Conservation (phyloP, 2,329 filamentous ascomycete genomes). For the Podosphaera aphanis region DNA sequence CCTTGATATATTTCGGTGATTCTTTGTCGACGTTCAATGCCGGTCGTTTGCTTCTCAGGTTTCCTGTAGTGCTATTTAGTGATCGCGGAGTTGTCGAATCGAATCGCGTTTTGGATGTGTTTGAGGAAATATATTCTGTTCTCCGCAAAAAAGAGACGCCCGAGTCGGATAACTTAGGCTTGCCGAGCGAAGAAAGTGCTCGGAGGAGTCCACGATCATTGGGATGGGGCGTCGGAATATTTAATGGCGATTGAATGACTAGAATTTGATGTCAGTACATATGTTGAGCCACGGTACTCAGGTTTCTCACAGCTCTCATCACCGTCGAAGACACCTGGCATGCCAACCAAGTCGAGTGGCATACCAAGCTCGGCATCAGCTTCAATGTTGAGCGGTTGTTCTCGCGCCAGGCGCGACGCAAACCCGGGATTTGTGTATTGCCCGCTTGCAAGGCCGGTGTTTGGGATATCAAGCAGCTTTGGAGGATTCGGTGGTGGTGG, state of each 20-base stretch:
- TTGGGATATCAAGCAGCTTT: slow-evolving; percentile 91
- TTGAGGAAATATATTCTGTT: slow-evolving; percentile 76
- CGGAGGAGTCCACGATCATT: slow-evolving; percentile 67
- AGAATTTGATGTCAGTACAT: slow-evolving; percentile 6
- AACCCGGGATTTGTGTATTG: slow-evolving; percentile 83
- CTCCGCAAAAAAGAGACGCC: slow-evolving; percentile 83
- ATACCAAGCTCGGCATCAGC: slow-evolving; percentile 94
- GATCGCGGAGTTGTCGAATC: slow-evolving; percentile 30
- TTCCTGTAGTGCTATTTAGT: slow-evolving; percentile 20
- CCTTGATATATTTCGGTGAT: slow-evolving; percentile 42
- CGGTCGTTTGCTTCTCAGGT: slow-evolving; percentile 20
- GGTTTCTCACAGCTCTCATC: slow-evolving; percentile 61
- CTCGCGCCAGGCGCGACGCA: slow-evolving; percentile 66
- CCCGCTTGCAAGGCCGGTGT: slow-evolving; percentile 63
- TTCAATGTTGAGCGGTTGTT: slow-evolving; percentile 89
- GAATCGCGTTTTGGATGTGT: slow-evolving; percentile 24
- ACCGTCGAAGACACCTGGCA: slow-evolving; percentile 83
- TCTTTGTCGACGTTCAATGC: slow-evolving; percentile 28
- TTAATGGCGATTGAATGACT: slow-evolving; percentile 65
- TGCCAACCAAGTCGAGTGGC: slow-evolving; percentile 84
- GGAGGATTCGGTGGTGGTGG: slow-evolving; percentile 85
- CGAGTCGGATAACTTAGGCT: slow-evolving; percentile 51
- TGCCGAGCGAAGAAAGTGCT: slow-evolving; percentile 63
- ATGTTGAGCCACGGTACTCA: slow-evolving; percentile 5
- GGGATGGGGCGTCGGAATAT: slow-evolving; percentile 50